Percentiles rank a stretch among this genome's conserved stretches.
Conservation (phyloP, 2,329 filamentous ascomycete genomes). For the Trichoderma afroharzianum region DNA sequence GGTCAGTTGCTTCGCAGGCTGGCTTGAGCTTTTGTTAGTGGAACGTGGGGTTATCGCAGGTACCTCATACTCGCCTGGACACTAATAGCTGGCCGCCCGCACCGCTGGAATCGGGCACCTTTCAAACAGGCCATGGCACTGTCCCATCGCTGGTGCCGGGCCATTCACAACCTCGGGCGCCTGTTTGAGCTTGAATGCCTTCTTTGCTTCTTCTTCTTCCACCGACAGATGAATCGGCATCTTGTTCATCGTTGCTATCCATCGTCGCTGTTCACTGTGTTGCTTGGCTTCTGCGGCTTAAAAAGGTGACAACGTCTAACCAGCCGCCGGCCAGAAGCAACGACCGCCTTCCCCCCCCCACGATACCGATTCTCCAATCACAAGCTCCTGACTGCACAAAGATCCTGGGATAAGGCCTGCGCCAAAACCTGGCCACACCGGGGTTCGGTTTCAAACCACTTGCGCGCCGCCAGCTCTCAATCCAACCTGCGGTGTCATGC, state of each 20-base stretch:
- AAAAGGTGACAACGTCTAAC: background rate
- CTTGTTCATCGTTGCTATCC: background rate
- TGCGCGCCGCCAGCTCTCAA: constrained; percentile 15
- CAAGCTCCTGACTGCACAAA: constrained; percentile 11
- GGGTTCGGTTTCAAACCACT: constrained; percentile 17
- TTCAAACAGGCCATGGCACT: constrained; percentile 9
- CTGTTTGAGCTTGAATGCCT: background rate
- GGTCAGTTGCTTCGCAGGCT: background rate
- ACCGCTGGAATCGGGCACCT: constrained; percentile 7
- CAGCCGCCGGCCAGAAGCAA: constrained; percentile 12
- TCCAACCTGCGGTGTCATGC: constrained; percentile 11
- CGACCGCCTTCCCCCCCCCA: constrained; percentile 7
- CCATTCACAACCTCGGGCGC: background rate
- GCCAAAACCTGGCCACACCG: constrained; percentile 17
- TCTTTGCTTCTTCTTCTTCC: background rate
- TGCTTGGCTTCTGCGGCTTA: background rate
- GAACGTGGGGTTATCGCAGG: constrained; percentile 11
- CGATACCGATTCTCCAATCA: constrained; percentile 21
- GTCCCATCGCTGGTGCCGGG: background rate
- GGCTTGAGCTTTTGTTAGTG: background rate
- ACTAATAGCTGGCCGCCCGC: constrained; percentile 7
- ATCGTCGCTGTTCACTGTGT: background rate
- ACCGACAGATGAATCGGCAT: background rate
- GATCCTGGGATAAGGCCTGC: constrained; percentile 16
- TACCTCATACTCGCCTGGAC: background rate